Conservation (phyloP, 177 flowering plant genomes). For the Vitis hybrid region DNA sequence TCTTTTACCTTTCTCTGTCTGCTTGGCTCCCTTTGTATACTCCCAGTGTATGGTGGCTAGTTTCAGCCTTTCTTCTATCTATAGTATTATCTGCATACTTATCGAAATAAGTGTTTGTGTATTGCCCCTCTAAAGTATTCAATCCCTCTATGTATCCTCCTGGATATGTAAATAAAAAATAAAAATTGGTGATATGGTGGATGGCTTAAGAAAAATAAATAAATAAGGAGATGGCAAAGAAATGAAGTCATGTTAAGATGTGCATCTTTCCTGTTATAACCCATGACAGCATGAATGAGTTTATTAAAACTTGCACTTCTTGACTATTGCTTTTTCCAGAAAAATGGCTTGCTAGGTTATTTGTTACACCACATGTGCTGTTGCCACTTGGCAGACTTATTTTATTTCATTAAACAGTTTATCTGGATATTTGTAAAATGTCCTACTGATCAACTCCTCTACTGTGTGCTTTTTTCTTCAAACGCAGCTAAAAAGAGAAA, state of each 20-base stretch:
- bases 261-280: neutral
- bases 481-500: slow-evolving; percentile 61
- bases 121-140: neutral
- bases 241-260: neutral
- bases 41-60: too few relatives aligned
- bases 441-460: neutral
- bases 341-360: neutral
- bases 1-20: too few relatives aligned
- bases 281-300: neutral
- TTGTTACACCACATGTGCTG: neutral
- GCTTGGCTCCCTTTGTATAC: too few relatives aligned
- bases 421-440: neutral
- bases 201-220: too few relatives aligned
- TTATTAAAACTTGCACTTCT: neutral
- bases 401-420: neutral
- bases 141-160: neutral
- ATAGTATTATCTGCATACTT: too few relatives aligned
- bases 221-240: too few relatives aligned
- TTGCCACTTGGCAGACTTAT: neutral
- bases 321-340: neutral
- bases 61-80: too few relatives aligned
- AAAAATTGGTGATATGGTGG: neutral
- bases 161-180: neutral
- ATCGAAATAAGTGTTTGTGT: neutral
- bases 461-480: slow-evolving; percentile 1